Conservation (phyloP, 1,284 basidiomycete species). For the Trichosporon sp. region DNA sequence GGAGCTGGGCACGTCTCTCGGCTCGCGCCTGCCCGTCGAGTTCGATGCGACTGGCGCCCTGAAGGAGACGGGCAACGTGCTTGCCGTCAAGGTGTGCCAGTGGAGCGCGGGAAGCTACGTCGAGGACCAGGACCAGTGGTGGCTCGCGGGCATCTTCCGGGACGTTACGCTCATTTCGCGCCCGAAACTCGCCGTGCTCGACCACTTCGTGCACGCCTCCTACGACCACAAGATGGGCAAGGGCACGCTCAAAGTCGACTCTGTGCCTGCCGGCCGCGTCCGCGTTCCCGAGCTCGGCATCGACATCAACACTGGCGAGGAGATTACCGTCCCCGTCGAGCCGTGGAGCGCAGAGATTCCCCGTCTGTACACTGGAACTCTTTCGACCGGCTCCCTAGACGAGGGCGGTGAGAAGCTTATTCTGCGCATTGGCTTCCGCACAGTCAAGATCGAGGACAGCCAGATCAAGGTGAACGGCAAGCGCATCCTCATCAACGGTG, state of each 20-base stretch:
- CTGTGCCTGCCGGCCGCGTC: conserved; percentile 28
- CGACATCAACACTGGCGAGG: conserved; percentile 31
- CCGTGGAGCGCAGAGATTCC: conserved; percentile 40
- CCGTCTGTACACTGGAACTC: conserved; percentile 30
- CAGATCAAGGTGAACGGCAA: conserved; percentile 38
- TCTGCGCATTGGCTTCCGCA: conserved; percentile 37
- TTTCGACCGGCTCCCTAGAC: conserved; percentile 15
- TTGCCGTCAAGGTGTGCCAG: conserved; percentile 34
- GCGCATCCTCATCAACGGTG: conserved; percentile 35
- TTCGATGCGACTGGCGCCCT: conserved; percentile 32
- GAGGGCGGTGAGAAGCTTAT: conserved; percentile 30
- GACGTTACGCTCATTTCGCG: conserved; percentile 37
- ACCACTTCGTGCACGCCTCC: conserved; percentile 36
- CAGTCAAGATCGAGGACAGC: conserved; percentile 31
- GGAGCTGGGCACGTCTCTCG: conserved; percentile 29
- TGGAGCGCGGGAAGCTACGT: conserved; percentile 35
- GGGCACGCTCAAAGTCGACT: conserved; percentile 36
- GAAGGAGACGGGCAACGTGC: conserved; percentile 19
- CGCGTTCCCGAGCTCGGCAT: conserved; percentile 34
- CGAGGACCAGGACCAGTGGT: conserved; percentile 45
- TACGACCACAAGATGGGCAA: conserved; percentile 33
- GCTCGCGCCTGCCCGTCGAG: conserved; percentile 33
- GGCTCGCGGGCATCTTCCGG: conserved; percentile 40
- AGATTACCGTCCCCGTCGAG: conserved; percentile 25
- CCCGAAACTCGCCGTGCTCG: conserved; percentile 27